Base-by-base conservation (phyloP, 108 stramenopile genomes). In the Skeletonema menzelii region DNA sequence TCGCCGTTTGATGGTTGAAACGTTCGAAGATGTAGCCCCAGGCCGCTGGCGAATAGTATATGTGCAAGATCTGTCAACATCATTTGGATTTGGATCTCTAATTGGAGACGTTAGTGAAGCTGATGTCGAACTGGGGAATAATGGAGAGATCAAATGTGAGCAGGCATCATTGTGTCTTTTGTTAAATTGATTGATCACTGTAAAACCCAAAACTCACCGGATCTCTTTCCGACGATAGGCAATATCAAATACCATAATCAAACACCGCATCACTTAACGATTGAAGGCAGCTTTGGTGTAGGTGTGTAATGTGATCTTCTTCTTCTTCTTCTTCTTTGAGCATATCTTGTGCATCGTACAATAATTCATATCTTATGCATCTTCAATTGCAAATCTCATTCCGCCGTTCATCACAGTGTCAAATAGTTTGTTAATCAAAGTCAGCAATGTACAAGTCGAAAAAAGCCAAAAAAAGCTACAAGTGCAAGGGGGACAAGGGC, bases 41-140 rank as follows among this genome's bases (percentile, higher is more conserved):
- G 69, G 69, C 26, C 35, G 57, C 17, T 70, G 69, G 69, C 59
- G 69, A 22, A 24, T 70, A 38, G 58, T 70, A 2, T 70, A 70
- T 35, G 59, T 17, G 13, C 40, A 60, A 40, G 69, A 70, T 31
- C 38, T 42, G 11, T 60, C 58, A 10, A 70, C 69, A 27, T 70
- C 69, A 8, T 70, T 70, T 47, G 69, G 69, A 59, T 70, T 70
- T 24, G 69, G 69, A 17, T 70, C 69, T 17, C 57, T 70, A 5
- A 35, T 70, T 0, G 26, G 69, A 46, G 58, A 40, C 15, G 59
- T 44, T 28, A 32, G 26, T 24, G 22, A 55, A 22, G 38, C 20
- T n/a, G 59, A 70, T 2, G 34, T 70, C 17, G 69, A 70, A 42
- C 20, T 70, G 10, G 66, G 34, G 47, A 60, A 46, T 70, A 37